Evolutionary conservation across 73 alveolate genomes (phyloP).

Genomic region (Blepharisma stoltei): DNA sequence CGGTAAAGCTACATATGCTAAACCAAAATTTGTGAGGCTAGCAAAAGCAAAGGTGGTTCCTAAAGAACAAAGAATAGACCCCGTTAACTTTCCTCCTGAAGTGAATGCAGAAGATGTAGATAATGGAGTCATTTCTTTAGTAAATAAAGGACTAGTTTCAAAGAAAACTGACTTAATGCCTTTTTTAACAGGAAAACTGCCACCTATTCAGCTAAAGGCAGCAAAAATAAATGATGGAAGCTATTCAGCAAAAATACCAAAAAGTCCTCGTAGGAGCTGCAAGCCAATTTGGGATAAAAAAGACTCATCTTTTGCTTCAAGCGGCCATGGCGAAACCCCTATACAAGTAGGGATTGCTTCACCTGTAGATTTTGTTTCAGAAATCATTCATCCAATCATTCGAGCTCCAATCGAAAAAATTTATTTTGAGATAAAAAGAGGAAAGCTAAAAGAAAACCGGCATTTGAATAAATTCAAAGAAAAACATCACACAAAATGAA

Average conservation of each 20-base stretch:
- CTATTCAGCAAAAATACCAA: background rate
- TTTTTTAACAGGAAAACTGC: conserved; percentile 76
- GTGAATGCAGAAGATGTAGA: conserved; percentile 28
- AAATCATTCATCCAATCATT: background rate
- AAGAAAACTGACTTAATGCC: conserved; percentile 86
- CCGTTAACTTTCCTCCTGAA: background rate
- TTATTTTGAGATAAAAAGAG: conserved; percentile 52
- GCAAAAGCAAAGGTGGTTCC: conserved; percentile 14
- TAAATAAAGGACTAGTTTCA: conserved; percentile 76
- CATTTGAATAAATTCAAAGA: conserved; percentile 54
- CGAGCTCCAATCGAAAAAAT: background rate
- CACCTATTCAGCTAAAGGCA: conserved; percentile 63
- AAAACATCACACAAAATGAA: conserved; percentile 63
- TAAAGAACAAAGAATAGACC: background rate
- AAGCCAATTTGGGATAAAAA: background rate
- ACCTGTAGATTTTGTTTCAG: background rate
- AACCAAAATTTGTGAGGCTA: conserved; percentile 5
- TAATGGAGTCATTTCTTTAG: conserved; percentile 76
- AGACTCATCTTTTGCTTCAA: background rate
- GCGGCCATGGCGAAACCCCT: background rate
- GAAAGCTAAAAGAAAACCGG: conserved; percentile 47
- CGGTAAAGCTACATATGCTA: background rate
- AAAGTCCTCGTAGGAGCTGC: background rate
- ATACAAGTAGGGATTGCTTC: background rate
- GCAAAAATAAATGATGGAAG: background rate